phyloP scores from a whole-genome alignment of 768 basidiomycete genomes.

The Erythrobasidium yunnanense region DNA sequence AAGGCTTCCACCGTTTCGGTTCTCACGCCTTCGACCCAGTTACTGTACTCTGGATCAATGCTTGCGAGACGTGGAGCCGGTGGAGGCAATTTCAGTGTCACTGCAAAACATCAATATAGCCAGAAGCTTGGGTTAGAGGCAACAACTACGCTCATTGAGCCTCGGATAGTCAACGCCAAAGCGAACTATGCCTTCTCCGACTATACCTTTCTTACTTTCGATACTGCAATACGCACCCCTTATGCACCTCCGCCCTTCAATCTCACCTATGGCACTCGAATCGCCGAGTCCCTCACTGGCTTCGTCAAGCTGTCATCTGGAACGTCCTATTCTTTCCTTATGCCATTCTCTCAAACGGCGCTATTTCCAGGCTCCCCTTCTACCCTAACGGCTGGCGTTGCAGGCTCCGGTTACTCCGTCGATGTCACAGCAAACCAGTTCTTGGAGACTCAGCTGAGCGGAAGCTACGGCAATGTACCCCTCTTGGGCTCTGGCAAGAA shows the following conservation, averaged over 20 bases:
- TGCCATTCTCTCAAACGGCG: constrained; percentile 5
- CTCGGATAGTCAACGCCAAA: constrained; percentile 45
- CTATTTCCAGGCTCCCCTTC: constrained; percentile 30
- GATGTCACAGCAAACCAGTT: constrained; percentile 19
- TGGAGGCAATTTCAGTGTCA: constrained; percentile 53
- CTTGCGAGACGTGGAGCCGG: constrained; percentile 40
- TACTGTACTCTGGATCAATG: constrained; percentile 38
- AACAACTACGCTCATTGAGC: constrained; percentile 43
- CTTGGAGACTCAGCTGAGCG: not conserved
- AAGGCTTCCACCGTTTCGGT: constrained; percentile 18
- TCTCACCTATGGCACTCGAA: constrained; percentile 39
- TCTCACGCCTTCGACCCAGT: constrained; percentile 3
- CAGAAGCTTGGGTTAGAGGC: constrained; percentile 28
- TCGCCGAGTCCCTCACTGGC: constrained; percentile 41
- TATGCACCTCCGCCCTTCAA: constrained; percentile 40
- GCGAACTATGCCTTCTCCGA: constrained; percentile 48
- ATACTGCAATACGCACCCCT: constrained; percentile 39
- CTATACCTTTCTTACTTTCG: constrained; percentile 36
- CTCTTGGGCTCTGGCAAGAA: constrained; percentile 1
- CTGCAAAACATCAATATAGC: constrained; percentile 44
- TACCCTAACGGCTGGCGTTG: constrained; percentile 29
- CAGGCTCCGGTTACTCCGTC: not conserved
- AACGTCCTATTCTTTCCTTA: constrained; percentile 25
- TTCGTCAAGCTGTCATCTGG: constrained; percentile 41
- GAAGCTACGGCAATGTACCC: constrained; percentile 1